Conservation (phyloP, 352 stramenopile species). For the Phytopythium cucurbitacearum region DNA sequence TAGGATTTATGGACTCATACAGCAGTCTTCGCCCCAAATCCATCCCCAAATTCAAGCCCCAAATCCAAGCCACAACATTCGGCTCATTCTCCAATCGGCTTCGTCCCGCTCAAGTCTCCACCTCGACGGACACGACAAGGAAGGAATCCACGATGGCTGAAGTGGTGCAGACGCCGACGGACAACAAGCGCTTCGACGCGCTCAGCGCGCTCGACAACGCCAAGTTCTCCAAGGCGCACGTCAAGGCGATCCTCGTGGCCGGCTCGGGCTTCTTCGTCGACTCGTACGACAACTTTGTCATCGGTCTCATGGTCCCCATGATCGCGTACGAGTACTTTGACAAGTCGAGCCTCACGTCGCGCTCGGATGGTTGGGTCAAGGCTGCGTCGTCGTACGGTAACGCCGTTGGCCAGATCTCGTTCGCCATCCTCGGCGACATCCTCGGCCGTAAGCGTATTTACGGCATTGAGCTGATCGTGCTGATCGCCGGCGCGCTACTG, state of each 20-base stretch:
- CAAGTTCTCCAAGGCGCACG: constrained; percentile 43
- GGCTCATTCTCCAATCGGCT: no score
- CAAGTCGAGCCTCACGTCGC: constrained; percentile 25
- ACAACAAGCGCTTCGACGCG: constrained; percentile 21
- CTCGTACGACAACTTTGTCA: constrained; percentile 58
- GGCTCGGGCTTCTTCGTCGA: constrained; percentile 52
- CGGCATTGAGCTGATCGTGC: constrained; percentile 41
- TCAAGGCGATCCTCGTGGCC: constrained; percentile 42
- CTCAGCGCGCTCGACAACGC: constrained; percentile 35
- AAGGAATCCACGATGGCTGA: constrained; percentile 12
- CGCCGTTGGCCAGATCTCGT: constrained; percentile 41
- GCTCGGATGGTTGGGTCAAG: constrained; percentile 39
- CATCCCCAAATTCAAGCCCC: no score
- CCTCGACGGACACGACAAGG: no score
- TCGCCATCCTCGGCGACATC: constrained; percentile 41
- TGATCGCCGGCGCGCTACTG: constrained; percentile 30
- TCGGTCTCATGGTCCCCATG: constrained; percentile 41
- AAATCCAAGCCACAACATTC: no score
- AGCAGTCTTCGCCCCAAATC: no score
- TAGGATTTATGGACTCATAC: no score
- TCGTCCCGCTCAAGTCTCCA: no score
- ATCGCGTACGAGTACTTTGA: constrained; percentile 50
- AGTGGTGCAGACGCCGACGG: constrained; percentile 5
- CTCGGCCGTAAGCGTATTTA: constrained; percentile 45
- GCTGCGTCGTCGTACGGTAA: constrained; percentile 35